Evolutionary conservation across 495 filamentous ascomycete species (phyloP), one percentile per base, ranked within the genome.

Genomic region (Penicillium riverlandense): DNA sequence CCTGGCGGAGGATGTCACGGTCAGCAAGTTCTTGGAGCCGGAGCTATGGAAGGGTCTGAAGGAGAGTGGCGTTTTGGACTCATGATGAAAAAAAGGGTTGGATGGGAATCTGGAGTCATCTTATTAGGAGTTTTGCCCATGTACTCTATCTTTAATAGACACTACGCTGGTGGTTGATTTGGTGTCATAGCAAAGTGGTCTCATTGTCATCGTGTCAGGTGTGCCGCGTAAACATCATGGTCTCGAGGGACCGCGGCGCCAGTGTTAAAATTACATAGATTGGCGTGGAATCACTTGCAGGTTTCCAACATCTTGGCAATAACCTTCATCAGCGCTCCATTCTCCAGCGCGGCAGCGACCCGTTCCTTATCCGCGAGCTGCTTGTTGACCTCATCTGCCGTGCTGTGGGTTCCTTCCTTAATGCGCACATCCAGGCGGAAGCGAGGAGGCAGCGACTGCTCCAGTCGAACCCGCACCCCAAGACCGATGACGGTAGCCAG

Each of bases 401-500:
- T 94, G 50, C 83, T 87, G 58, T 97, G 92, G n/a, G 88, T 90
- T 31, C 90, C 92, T 66, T 92, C 85, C 59, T 96, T 95, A 60
- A 97, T 95, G 47, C 85, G 78, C 14, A 96, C 88, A 66, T 97
- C 90, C 8, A 97, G 75, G 13, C 92, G 79, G 61, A 90, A 98
- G 43, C 90, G 82, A n/a, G 92, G 85, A 1, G 92, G 94, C 35
- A 98, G 74, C 8, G 85, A 82, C 61, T 95, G 86, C 59, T 96
- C 89, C 22, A 98, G 74, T 29, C 94, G 77, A 37, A 95, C 90
- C 12, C 92, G 78, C 11, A 98, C 88, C 11, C 92, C 91, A 7
- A 98, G 77, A 2, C 94, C 92, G 62, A 98, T 97, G 40, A 97
- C 89, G 1, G 94, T 97, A 8, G 92, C 94, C 11, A 97, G 77